Percentiles rank a stretch among this genome's conserved stretches.
Evolutionary conservation across 1,284 basidiomycete genomes (phyloP).

Genomic region (Cryptococcus floricola): DNA sequence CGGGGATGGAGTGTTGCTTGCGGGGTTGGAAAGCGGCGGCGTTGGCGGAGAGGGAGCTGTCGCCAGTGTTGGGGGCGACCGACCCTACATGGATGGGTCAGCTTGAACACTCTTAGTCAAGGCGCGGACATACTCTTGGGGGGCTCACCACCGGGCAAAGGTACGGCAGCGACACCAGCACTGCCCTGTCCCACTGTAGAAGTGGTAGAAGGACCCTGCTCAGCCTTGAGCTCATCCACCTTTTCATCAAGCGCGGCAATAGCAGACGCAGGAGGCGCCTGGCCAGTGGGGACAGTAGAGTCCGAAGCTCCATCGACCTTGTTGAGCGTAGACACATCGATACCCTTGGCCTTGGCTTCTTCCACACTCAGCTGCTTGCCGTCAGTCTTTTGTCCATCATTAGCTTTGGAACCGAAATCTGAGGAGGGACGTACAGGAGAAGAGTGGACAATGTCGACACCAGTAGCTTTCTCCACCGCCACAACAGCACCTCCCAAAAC

Average conservation of each 20-base stretch:
- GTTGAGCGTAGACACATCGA: conserved; percentile 33
- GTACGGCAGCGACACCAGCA: conserved; percentile 11
- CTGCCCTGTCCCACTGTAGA: conserved; percentile 4
- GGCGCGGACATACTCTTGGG: conserved; percentile 22
- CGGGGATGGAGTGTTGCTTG: conserved; percentile 32
- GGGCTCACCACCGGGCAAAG: conserved; percentile 17
- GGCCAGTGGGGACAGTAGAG: conserved; percentile 24
- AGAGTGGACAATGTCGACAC: conserved; percentile 38
- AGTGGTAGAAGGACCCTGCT: background rate
- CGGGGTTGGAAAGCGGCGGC: background rate
- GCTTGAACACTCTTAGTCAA: background rate
- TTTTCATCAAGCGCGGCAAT: conserved; percentile 38
- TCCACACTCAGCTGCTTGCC: conserved; percentile 32
- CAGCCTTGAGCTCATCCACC: conserved; percentile 32
- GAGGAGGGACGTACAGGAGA: conserved; percentile 33
- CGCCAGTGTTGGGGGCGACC: conserved; percentile 5
- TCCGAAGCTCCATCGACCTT: conserved; percentile 30
- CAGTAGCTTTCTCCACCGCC: conserved; percentile 37
- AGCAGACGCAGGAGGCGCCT: conserved; percentile 30
- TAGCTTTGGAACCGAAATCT: background rate
- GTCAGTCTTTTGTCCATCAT: conserved; percentile 2
- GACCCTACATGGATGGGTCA: conserved; percentile 9
- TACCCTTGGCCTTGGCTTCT: conserved; percentile 43
- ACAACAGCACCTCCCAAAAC: conserved; percentile 24
- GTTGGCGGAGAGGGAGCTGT: too few species aligned